Evolutionary conservation across 441 rosid species (phyloP).

Genomic region (Gossypium aridum): DNA sequence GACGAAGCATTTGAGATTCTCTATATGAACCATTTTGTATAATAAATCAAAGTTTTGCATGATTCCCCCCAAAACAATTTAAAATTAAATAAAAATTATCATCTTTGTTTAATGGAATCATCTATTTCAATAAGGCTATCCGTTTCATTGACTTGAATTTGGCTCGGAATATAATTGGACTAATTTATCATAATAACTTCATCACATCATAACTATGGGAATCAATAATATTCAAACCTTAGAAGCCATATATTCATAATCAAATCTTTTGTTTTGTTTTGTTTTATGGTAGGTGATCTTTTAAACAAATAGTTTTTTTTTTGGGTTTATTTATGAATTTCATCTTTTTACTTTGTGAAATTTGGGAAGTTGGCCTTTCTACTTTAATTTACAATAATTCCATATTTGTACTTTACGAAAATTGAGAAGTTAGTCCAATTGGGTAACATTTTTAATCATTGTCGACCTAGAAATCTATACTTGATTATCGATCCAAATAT

Average conservation of each 20-base stretch:
- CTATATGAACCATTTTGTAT: not conserved
- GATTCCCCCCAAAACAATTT: not conserved
- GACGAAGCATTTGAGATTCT: too few species aligned
- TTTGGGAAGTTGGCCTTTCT: too few species aligned
- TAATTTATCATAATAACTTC: not conserved
- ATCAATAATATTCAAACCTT: not conserved
- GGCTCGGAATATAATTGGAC: not conserved
- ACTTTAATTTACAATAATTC: too few species aligned
- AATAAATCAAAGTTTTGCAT: not conserved
- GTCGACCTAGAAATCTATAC: too few species aligned
- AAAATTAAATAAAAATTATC: not conserved
- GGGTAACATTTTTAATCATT: too few species aligned
- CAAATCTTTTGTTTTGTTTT: not conserved
- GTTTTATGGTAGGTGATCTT: not conserved
- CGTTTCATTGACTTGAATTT: slow-evolving; percentile 1
- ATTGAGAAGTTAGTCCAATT: too few species aligned
- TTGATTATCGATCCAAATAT: too few species aligned
- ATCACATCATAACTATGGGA: not conserved
- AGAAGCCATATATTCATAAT: not conserved
- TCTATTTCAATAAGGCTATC: not conserved
- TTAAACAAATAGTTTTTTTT: not conserved
- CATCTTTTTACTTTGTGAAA: too few species aligned
- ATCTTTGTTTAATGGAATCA: not conserved
- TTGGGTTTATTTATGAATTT: too few species aligned
- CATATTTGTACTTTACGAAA: too few species aligned